Evolutionary conservation across 169 alveolate species (phyloP), one percentile per base, ranked within the genome.

Genomic region (Cyclospora cayetanensis): DNA sequence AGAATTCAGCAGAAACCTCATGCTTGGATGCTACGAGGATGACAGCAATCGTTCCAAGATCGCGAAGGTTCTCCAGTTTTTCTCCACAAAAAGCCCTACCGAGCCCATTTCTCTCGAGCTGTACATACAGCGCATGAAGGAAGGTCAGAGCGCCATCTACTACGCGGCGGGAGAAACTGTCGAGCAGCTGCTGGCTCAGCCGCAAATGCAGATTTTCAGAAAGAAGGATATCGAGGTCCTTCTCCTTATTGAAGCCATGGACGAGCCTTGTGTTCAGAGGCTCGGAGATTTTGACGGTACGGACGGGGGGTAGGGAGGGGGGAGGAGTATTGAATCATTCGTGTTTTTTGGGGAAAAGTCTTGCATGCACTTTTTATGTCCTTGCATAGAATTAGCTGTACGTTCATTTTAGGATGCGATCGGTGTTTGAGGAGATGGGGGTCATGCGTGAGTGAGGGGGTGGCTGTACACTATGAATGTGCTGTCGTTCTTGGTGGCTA

Each of bases 11-110:
- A 97, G 97, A 84, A 96, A 97, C 88, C 93, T 98, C 79, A 98
- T 98, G 96, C 97, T 98, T 65, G 99, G 99, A 34, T 97, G 99
- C 93, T 97, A 97, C 93, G 99, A 98, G 90, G 99, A 98, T 93
- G 98, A 97, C 92, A 93, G 98, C 76, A 98, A 98, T 93, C 96
- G 99, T 85, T 94, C 97, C 68, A 98, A 97, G 96, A 96, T 98
- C 82, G 97, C 97, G 46, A 97, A 97, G 95, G 95, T 98, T 82
- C 95, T 98, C 76, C 97, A 97, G 89, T 98, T 97, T 93, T 95
- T 96, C 94, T 95, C 98, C 91, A 96, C 95, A 91, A 90, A 96
- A 42, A 95, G 95, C 11, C 97, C 96, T 43, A 94, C 95, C 91
- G 95, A 96, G 82, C 94, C 97, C 39, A 29, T 65, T 18, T 94